Percentiles rank a stretch among this genome's conserved stretches.
phyloP scores from a whole-genome alignment of 305 asterid genomes.

The Fraxinus paxiana region DNA sequence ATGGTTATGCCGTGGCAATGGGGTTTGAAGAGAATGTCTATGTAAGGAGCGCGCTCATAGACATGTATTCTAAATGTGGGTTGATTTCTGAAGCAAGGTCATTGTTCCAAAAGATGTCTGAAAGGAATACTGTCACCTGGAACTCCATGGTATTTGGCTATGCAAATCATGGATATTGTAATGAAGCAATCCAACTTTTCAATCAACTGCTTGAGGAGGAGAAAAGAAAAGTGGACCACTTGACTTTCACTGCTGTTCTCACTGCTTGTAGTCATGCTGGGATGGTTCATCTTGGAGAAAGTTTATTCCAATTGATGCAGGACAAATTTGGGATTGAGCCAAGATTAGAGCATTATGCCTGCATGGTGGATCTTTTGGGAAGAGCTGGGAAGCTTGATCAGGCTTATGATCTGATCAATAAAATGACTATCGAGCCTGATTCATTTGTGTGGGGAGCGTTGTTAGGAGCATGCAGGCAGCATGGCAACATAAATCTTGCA shows the following conservation, averaged over 20 bases:
- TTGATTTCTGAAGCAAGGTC: constrained; percentile 39
- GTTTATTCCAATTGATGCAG: constrained; percentile 53
- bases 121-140: constrained; percentile 54
- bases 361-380: constrained; percentile 68
- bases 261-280: constrained; percentile 64
- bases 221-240: constrained; percentile 44
- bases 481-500: constrained; percentile 46
- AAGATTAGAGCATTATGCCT: constrained; percentile 74
- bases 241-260: constrained; percentile 70
- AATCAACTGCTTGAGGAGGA: constrained; percentile 43
- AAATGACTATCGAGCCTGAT: constrained; percentile 57
- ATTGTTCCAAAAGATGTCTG: constrained; percentile 41
- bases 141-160: constrained; percentile 75
- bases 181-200: constrained; percentile 55
- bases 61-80: constrained; percentile 81
- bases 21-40: constrained; percentile 50
- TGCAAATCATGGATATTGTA: constrained; percentile 62
- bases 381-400: constrained; percentile 51
- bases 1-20: constrained; percentile 45
- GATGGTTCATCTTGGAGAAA: constrained; percentile 51
- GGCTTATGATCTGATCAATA: constrained; percentile 49
- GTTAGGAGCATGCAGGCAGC: constrained; percentile 66
- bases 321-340: constrained; percentile 45
- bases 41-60: constrained; percentile 56
- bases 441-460: constrained; percentile 71